Evolutionary conservation across 2,329 filamentous ascomycete genomes (phyloP), one percentile per base, ranked within the genome.

Genomic region (Venturia carpophila): DNA sequence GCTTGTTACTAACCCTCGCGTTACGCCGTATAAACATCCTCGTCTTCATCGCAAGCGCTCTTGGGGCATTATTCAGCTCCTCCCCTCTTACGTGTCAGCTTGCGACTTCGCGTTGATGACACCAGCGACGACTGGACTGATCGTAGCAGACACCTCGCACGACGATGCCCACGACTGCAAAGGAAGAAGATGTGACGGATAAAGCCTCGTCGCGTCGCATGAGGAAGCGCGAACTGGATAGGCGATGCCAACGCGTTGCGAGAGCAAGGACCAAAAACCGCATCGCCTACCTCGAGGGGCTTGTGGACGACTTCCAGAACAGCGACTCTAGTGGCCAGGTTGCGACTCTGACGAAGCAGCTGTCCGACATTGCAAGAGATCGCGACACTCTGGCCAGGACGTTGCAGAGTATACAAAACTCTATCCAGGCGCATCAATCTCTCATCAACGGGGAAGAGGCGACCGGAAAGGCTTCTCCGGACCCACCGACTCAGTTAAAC

Each of bases 281-380:
- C 9, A 64, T 67, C 17, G 65, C 66, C 27, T 45, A 64, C 42
- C 66, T 67, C 17, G 66, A 67, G 55, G 62, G 39, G 2, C 65
- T 67, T 19, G 66, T 67, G 15, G 65, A 66, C 30, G 65, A 65
- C 30, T 66, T 66, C 27, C 41, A 39, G n/a, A 63, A 58, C 24
- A 47, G 55, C 24, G 65, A 66, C 27, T 60, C 62, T 17, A 66
- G 43, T 41, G 49, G 63, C 10, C 65, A 65, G 27, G 62, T 66
- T 11, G 62, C 65, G 9, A 52, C 30, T 42, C 27, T 66, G 37
- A 64, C 65, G 62, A 60, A 64, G 41, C 47, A 66, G 34, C 21
- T 65, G 10, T 65, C 64, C 27, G 58, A 65, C 55, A 41, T 63
- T 42, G 27, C 60, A 21, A 65, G 43, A 21, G 60, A 65, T 2